Conservation (phyloP, 768 basidiomycete genomes). For the Rhodotorula diobovata region DNA sequence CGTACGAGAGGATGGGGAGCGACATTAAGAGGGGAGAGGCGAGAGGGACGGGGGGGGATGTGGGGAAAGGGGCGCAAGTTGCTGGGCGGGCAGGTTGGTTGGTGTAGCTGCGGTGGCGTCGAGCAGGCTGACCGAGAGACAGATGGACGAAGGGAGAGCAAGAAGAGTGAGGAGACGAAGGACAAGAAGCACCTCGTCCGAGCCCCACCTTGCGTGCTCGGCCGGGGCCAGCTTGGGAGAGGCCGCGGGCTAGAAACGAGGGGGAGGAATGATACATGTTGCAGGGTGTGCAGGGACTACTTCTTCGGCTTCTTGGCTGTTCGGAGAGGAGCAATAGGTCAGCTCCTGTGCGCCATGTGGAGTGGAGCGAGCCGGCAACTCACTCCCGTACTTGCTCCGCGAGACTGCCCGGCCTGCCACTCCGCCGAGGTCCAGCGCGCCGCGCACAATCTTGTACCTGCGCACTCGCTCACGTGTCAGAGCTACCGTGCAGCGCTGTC, state of each 20-base stretch:
- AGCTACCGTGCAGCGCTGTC: accelerated
- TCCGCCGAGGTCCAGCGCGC: slow-evolving; percentile 82
- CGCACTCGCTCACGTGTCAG: not conserved
- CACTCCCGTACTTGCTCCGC: slow-evolving; percentile 81
- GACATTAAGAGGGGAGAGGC: not conserved
- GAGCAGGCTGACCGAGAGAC: not conserved
- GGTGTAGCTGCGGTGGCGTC: too few relatives aligned
- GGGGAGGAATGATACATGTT: not conserved
- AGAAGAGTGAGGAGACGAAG: too few relatives aligned
- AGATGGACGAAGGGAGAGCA: not conserved
- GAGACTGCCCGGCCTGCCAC: slow-evolving; percentile 76
- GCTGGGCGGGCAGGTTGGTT: too few relatives aligned
- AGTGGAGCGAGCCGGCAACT: not conserved
- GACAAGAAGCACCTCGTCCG: not conserved
- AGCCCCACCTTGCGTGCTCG: not conserved
- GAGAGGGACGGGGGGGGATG: not conserved
- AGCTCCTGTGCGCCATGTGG: not conserved
- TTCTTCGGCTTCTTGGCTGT: slow-evolving; percentile 78
- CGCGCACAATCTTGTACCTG: slow-evolving; percentile 93
- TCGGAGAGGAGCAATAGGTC: not conserved
- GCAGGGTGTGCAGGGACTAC: slow-evolving; percentile 1
- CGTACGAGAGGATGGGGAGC: slow-evolving; percentile 16
- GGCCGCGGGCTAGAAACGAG: not conserved
- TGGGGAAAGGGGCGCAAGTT: too few relatives aligned
- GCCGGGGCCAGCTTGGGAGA: not conserved